phyloP scores from a whole-genome alignment of 176 grass and related monocot species.

The Carex littledalei region DNA sequence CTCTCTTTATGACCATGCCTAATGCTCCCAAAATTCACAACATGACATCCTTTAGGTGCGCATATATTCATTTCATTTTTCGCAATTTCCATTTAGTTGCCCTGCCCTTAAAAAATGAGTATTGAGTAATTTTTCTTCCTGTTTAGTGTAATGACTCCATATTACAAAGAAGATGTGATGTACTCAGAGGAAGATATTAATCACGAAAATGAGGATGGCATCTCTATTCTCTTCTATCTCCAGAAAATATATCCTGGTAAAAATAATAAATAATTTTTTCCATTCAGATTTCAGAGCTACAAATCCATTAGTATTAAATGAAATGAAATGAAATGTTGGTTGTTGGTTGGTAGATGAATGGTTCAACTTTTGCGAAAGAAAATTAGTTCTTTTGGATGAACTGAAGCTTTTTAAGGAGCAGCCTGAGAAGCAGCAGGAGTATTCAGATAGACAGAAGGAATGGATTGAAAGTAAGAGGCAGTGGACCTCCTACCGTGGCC shows the following conservation, averaged over 20 bases:
- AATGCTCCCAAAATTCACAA: conserved; percentile 51
- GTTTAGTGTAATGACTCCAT: conserved; percentile 95
- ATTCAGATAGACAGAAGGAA: conserved; percentile 11
- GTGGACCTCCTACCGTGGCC: conserved; percentile 85
- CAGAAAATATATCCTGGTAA: conserved; percentile 88
- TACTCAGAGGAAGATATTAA: conserved; percentile 56
- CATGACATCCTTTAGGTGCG: conserved; percentile 91
- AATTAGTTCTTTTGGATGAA: not conserved
- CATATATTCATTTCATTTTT: no score
- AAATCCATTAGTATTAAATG: conserved; percentile 17
- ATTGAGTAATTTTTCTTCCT: not conserved
- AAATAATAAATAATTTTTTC: not conserved
- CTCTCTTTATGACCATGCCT: conserved; percentile 95
- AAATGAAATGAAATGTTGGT: not conserved
- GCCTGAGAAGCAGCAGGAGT: not conserved
- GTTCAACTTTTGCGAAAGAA: conserved; percentile 53
- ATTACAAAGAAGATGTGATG: conserved; percentile 85
- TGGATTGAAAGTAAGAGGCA: conserved; percentile 20
- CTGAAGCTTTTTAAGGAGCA: not conserved
- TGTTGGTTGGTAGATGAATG: conserved; percentile 69
- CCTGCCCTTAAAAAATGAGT: not conserved
- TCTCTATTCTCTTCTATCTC: conserved; percentile 89
- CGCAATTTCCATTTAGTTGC: not conserved
- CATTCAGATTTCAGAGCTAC: not conserved
- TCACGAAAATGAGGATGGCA: conserved; percentile 76